These are phyloP conservation scores for Gracilaria domingensis DNA, from an alignment of 23 red algal species.

Conservation along the genomic window DNA sequence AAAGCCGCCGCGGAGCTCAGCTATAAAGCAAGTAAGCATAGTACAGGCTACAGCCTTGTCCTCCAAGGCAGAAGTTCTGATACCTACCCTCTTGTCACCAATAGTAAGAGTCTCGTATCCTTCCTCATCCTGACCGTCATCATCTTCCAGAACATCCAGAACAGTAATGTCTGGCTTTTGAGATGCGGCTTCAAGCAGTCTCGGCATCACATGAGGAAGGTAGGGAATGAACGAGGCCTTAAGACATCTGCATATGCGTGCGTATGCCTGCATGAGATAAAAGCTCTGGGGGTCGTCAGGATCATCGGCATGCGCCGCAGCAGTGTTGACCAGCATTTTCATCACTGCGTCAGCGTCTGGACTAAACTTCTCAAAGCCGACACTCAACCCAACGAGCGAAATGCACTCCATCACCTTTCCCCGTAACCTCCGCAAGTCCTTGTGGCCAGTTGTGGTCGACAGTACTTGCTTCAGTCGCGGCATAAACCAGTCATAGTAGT, in stretches of 20 bases:
- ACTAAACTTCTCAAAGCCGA: constrained; percentile 87
- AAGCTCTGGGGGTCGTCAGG: constrained; percentile 94
- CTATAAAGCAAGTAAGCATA: constrained; percentile 94
- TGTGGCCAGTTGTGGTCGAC: constrained; percentile 69
- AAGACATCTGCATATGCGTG: constrained; percentile 93
- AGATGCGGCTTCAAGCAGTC: constrained; percentile 76
- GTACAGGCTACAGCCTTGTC: constrained; percentile 91
- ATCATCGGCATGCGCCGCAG: constrained; percentile 58
- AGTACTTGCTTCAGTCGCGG: constrained; percentile 91
- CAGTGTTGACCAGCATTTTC: constrained; percentile 89
- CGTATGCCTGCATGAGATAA: constrained; percentile 99
- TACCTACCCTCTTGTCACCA: constrained; percentile 94
- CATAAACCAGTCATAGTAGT: constrained; percentile 98
- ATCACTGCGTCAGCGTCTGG: constrained; percentile 93
- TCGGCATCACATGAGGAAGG: constrained; percentile 95
- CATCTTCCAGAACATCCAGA: constrained; percentile 55
- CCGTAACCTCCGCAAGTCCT: constrained; percentile 78
- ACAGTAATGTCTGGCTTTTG: constrained; percentile 96
- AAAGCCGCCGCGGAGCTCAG: constrained; percentile 87
- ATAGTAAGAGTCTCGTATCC: constrained; percentile 87
- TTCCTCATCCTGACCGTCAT: constrained; percentile 81
- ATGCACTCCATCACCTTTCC: constrained; percentile 99
- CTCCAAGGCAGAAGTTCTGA: constrained; percentile 88
- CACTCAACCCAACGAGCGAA: constrained; percentile 93
- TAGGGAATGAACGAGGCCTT: constrained; percentile 91